Conservation (phyloP, 352 stramenopile species). For the Phytophthora macrochlamydospora region DNA sequence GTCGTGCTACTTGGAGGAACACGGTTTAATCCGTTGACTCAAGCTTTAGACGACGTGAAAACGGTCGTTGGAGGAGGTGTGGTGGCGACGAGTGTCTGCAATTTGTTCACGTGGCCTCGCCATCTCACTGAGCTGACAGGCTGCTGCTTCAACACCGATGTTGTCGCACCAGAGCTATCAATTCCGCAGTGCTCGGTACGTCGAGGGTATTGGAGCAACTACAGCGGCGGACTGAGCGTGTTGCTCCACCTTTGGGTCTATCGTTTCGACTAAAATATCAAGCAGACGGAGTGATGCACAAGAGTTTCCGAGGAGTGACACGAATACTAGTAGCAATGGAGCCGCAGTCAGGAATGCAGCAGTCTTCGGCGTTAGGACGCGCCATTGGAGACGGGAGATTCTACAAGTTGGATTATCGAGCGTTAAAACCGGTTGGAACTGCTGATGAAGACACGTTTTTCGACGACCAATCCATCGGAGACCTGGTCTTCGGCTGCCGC, state of each 20-base stretch:
- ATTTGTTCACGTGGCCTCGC: constrained; percentile 13
- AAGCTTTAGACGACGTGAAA: not conserved
- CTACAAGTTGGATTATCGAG: constrained; percentile 8
- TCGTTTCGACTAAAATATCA: constrained; percentile 14
- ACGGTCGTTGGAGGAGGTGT: constrained; percentile 6
- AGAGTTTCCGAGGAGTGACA: constrained; percentile 6
- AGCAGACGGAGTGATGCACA: constrained; percentile 10
- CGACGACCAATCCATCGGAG: constrained; percentile 19
- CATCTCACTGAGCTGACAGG: constrained; percentile 7
- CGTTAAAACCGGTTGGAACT: constrained; percentile 11
- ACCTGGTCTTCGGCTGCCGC: constrained; percentile 15
- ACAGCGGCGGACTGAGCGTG: constrained; percentile 12
- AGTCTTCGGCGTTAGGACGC: not conserved
- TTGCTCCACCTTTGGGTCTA: constrained; percentile 19
- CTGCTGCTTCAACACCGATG: constrained; percentile 14
- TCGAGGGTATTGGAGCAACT: constrained; percentile 10
- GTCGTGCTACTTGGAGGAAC: constrained; percentile 12
- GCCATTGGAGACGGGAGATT: constrained; percentile 33
- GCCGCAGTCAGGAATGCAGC: constrained; percentile 11
- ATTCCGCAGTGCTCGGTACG: not conserved
- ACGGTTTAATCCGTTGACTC: constrained; percentile 7
- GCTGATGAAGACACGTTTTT: constrained; percentile 1
- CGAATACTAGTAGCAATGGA: constrained; percentile 14
- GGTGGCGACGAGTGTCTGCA: constrained; percentile 9
- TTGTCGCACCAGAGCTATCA: not conserved